phyloP scores from a whole-genome alignment of 352 stramenopile genomes.

The Globisporangium cystogenes region DNA sequence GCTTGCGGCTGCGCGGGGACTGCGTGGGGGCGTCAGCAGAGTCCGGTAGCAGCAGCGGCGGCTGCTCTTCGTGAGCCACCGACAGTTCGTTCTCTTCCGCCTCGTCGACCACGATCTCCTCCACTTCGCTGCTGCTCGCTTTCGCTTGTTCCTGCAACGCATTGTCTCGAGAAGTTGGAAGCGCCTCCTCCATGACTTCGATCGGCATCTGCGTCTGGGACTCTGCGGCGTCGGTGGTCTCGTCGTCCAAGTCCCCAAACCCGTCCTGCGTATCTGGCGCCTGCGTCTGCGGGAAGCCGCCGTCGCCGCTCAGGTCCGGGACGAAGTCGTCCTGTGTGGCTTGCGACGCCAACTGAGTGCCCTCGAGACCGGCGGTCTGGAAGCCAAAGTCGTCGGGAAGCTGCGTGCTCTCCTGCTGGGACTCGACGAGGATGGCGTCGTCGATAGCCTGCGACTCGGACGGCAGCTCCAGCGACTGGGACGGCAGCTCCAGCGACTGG shows the following conservation, averaged over 20 bases:
- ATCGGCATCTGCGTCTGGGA: neutral
- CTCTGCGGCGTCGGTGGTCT: neutral
- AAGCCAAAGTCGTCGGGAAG: neutral
- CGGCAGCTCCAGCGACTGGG: no score
- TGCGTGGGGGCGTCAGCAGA: neutral
- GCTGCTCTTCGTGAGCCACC: neutral
- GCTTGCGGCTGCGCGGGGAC: neutral
- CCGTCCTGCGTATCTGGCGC: slow-evolving; percentile 4
- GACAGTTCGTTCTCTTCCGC: neutral
- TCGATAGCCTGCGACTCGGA: neutral
- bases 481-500: no score
- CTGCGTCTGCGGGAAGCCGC: slow-evolving; percentile 6
- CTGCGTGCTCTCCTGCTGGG: neutral
- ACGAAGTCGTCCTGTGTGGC: neutral
- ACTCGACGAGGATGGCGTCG: neutral
- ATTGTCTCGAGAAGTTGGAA: neutral
- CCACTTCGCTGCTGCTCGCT: neutral
- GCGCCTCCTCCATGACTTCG: neutral
- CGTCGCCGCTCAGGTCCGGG: neutral
- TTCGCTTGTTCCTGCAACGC: neutral
- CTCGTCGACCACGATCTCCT: neutral
- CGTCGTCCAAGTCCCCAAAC: neutral
- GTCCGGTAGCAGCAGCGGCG: neutral
- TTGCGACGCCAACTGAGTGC: neutral
- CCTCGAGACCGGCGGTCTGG: neutral